Evolutionary conservation across 2,329 filamentous ascomycete genomes (phyloP), one percentile per base, ranked within the genome.

Genomic region (Fusarium domesticum): DNA sequence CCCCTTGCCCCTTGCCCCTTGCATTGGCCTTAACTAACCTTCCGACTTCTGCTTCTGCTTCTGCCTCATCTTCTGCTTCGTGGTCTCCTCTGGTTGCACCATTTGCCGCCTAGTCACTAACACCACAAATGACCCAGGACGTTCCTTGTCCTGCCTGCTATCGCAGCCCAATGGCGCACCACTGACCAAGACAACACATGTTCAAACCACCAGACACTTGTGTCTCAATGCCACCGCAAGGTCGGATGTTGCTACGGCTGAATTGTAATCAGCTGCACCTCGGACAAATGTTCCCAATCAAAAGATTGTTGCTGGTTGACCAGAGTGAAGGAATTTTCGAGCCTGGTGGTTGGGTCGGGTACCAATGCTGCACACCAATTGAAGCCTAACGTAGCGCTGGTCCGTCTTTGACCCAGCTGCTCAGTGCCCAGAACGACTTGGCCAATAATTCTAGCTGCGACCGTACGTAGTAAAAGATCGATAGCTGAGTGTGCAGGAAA

Each of bases 291-390:
- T 39, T 28, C 18, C 32, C 18, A 33, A 40, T 44, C 35, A 42
- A 45, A 44, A n/a, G n/a, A n/a, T n/a, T 37, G 42, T 43, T 53
- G 42, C 30, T n/a, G 32, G 37, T 37, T 50, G 51, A 25, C 42
- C 42, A 42, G 30, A 39, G 40, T 43, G 40, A 36, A 15, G 42
- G n/a, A 31, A 30, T 43, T 45, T 43, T 43, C 35, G 39, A 15
- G 15, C 30, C 37, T 45, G 43, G 50, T 50, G 54, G 51, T 51
- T 54, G 51, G 46, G 63, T 69, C 67, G 66, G 66, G 66, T 65
- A 69, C 56, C 66, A 65, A 69, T 61, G 65, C 65, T 56, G 59
- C 53, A 50, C 59, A 54, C 65, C 61, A 62, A 62, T 69, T 63
- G 59, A 52, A 56, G 64, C 65, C 64, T 57, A 65, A 67, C 61